A percentile compares a stretch with the other conserved stretches of the same genome.
Evolutionary conservation across 2,329 filamentous ascomycete species (phyloP).

Genomic region (Scedosporium boydii): DNA sequence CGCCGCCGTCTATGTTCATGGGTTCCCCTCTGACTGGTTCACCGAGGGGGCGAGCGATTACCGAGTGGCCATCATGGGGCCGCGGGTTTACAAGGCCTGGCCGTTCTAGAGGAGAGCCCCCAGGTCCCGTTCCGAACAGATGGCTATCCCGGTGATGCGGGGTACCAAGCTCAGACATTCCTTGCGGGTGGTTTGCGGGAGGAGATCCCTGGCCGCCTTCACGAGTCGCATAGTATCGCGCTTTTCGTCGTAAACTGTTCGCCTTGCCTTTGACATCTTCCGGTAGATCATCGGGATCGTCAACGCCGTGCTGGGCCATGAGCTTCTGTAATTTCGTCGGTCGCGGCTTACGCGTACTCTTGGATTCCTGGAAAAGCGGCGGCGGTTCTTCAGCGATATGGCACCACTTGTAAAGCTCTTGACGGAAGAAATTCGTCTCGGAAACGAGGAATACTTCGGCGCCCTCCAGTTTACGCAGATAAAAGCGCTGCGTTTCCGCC

Average conservation of each 20-base stretch:
- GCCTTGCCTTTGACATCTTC: conserved; percentile 73
- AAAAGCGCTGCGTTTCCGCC: conserved; percentile 84
- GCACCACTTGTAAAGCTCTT: conserved; percentile 90
- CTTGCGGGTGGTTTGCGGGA: not conserved
- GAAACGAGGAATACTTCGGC: conserved; percentile 84
- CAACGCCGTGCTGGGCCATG: conserved; percentile 77
- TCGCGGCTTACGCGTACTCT: conserved; percentile 88
- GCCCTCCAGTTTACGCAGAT: conserved; percentile 92
- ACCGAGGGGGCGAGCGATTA: conserved; percentile 9
- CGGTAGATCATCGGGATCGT: conserved; percentile 83
- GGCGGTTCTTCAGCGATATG: conserved; percentile 81
- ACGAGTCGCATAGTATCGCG: conserved; percentile 38
- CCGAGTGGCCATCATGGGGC: not conserved
- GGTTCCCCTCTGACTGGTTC: conserved; percentile 23
- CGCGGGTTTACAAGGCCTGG: not conserved
- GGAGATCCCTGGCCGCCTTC: conserved; percentile 1
- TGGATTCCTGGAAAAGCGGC: conserved; percentile 74
- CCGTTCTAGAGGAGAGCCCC: not conserved
- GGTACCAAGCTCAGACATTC: conserved; percentile 6
- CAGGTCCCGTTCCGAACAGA: not conserved
- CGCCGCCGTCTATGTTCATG: conserved; percentile 28
- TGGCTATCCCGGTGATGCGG: conserved; percentile 7
- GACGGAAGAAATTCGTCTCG: conserved; percentile 96
- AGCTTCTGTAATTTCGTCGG: conserved; percentile 97
- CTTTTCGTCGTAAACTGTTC: conserved; percentile 63